Evolutionary conservation across 345 rosid genomes (phyloP), one percentile per base, ranked within the genome.

Genomic region (Aethionema arabicum): DNA sequence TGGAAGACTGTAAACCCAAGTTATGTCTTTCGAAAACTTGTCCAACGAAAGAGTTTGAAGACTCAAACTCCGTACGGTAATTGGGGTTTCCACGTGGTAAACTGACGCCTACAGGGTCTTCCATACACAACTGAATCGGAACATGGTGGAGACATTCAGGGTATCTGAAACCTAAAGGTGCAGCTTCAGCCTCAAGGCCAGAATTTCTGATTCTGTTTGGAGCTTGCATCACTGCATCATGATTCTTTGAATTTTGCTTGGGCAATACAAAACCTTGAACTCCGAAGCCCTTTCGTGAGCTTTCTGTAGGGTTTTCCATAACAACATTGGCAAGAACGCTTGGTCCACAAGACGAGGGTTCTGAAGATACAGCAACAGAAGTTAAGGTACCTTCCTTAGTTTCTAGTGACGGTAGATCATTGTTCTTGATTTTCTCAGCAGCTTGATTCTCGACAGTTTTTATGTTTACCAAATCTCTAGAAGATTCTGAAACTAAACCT

Each of bases 1-100:
- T 64, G 36, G 82, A 67, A 40, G 66, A 78, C 52, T 72, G 45
- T 66, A 76, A 61, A 49, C 81, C 80, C 59, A 61, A 77, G 38
- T 66, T 69, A 32, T 57, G 47, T 14, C 38, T 56, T 66, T 65
- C 66, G 54, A 68, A 72, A 41, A 38, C 59, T 35, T 70, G 78
- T 43, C 32, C 58, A 46, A 52, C 74, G 62, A 73, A 63, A 59
- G 83, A 46, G 57, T 67, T 73, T 39, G 65, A 72, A 3, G 68
- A 43, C 31, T 51, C 46, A 27, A 80, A 59, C 55, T 56, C 57
- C 11, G 52, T 52, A 56, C 52, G 40, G 45, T 73, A 70, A 55
- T 21, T 51, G 41, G 72, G 54, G 52, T 64, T 68, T 43, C 57
- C 78, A 56, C 41, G 73, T 4, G 41, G 70, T 52, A 70, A 65